A percentile compares a stretch with the other conserved stretches of the same genome.
Conservation (phyloP, 768 basidiomycete species). For the Boletus insuetus region DNA sequence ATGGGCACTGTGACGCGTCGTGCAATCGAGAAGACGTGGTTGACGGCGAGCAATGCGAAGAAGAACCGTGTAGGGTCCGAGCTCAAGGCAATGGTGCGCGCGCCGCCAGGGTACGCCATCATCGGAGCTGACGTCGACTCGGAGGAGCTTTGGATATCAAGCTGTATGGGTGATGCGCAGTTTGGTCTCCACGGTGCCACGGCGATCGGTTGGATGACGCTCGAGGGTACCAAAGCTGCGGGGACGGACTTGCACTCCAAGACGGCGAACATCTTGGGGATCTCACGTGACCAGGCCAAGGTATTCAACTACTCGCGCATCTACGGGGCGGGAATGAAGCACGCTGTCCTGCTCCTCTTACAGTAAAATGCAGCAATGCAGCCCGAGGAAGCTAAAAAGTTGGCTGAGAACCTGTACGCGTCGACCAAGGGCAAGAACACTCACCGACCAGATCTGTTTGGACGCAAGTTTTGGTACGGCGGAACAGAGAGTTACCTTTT, state of each 20-base stretch:
- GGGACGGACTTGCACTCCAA: slow-evolving; percentile 97
- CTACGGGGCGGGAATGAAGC: slow-evolving; percentile 96
- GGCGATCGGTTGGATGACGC: slow-evolving; percentile 98
- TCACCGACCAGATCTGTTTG: slow-evolving; percentile 68
- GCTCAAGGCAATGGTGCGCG: slow-evolving; percentile 95
- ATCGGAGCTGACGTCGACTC: slow-evolving; percentile 99
- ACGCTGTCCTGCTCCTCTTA: slow-evolving; percentile 82
- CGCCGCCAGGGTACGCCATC: slow-evolving; percentile 88
- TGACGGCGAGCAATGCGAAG: slow-evolving; percentile 98
- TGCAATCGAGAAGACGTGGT: slow-evolving; percentile 97
- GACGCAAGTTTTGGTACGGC: slow-evolving; percentile 91
- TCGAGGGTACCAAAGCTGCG: slow-evolving; percentile 92
- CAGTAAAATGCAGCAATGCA: slow-evolving; percentile 82
- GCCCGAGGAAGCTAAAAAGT: slow-evolving; percentile 70
- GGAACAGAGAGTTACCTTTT: slow-evolving; percentile 96
- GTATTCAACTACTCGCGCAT: slow-evolving; percentile 99
- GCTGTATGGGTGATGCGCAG: slow-evolving; percentile 97
- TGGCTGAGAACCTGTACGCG: slow-evolving; percentile 83
- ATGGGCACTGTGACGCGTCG: slow-evolving; percentile 99
- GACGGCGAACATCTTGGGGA: slow-evolving; percentile 89
- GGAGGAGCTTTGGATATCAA: slow-evolving; percentile 99
- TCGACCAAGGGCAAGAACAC: slow-evolving; percentile 94
- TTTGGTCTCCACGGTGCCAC: slow-evolving; percentile 96
- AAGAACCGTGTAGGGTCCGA: slow-evolving; percentile 95
- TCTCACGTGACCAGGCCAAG: slow-evolving; percentile 92